These are phyloP conservation scores for Neurospora sp. DNA, from an alignment of 2,329 filamentous ascomycete species.

Conservation along the genomic window DNA sequence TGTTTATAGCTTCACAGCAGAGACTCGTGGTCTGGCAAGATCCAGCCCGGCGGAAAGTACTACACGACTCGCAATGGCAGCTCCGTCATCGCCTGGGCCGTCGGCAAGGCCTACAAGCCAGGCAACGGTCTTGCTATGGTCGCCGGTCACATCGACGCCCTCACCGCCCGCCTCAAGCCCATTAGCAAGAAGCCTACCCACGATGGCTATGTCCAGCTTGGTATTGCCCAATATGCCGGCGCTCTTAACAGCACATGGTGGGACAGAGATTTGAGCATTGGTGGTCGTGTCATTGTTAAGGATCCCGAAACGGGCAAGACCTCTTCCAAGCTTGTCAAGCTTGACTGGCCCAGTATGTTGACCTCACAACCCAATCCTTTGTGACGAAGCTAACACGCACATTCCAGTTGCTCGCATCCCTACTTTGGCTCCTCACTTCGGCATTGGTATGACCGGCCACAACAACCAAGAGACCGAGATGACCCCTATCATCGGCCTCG, in stretches of 20 bases:
- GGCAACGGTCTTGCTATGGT: slow-evolving; percentile 85
- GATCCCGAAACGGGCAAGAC: slow-evolving; percentile 67
- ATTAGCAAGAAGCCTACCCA: slow-evolving; percentile 75
- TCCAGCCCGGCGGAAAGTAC: slow-evolving; percentile 79
- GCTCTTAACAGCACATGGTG: slow-evolving; percentile 87
- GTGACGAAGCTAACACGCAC: slow-evolving; percentile 9
- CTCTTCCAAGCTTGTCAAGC: slow-evolving; percentile 70
- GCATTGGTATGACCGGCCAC: slow-evolving; percentile 55
- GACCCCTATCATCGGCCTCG: slow-evolving; percentile 85
- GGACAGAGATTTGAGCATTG: slow-evolving; percentile 89
- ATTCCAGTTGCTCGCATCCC: slow-evolving; percentile 67
- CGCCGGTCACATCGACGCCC: slow-evolving; percentile 84
- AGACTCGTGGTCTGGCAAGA: slow-evolving; percentile 61
- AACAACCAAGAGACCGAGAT: slow-evolving; percentile 86
- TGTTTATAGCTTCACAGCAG: slow-evolving; percentile 59
- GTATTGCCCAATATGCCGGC: slow-evolving; percentile 87
- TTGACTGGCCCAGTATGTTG: slow-evolving; percentile 69
- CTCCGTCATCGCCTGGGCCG: slow-evolving; percentile 73
- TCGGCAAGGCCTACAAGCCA: slow-evolving; percentile 69
- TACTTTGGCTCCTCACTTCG: slow-evolving; percentile 89
- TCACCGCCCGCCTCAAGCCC: slow-evolving; percentile 86
- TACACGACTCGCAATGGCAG: slow-evolving; percentile 78
- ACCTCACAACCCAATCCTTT: neutral
- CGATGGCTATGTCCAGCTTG: slow-evolving; percentile 79
- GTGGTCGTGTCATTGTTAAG: slow-evolving; percentile 77